Evolutionary conservation across 768 basidiomycete species (phyloP), one percentile per base, ranked within the genome.

Genomic region (Mycena polygramma): DNA sequence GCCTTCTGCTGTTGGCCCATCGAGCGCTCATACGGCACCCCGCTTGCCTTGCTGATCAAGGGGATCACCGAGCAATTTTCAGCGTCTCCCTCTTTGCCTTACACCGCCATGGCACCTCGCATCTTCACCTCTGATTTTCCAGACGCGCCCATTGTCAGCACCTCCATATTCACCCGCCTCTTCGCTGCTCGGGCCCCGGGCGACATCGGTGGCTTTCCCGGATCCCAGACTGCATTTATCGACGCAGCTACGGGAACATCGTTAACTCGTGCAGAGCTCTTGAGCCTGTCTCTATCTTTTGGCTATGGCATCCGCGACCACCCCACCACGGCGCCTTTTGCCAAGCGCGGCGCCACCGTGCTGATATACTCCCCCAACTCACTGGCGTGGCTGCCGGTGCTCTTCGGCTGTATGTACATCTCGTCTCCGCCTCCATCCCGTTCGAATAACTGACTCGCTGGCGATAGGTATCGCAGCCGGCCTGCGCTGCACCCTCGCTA

Each of bases 331-430:
- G 53, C 54, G 35, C 78, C 79, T 1, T 52, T 57, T 4, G 64
- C 84, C 20, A 83, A 79, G 46, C 82, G 86, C 14, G 90, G 91
- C 0, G 89, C 90, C 60, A 88, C 88, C 0, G 82, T 88, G 20
- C 83, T 93, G 64, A 81, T 95, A 4, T 94, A 86, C 76, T 90
- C 91, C 1, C 89, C 87, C 8, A 95, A 96, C 79, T 89, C 84
- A 19, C 73, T 94, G 17, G 76, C 77, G 11, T 87, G 85, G 84
- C 86, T 86, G 0, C 79, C 87, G 15, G 81, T 82, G 17, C 74
- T 87, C 9, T 84, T 84, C 71, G 87, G 87, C 13, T 13, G 79
- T 22, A 14, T 30, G 30, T 6, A 43, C 30, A 36, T 55, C 19
- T 83, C 53, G 14, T 37, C 24, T 79, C 75, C 43, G 10, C 26